phyloP scores from a whole-genome alignment of 2,329 filamentous ascomycete genomes.

The Zalaria sp. region DNA sequence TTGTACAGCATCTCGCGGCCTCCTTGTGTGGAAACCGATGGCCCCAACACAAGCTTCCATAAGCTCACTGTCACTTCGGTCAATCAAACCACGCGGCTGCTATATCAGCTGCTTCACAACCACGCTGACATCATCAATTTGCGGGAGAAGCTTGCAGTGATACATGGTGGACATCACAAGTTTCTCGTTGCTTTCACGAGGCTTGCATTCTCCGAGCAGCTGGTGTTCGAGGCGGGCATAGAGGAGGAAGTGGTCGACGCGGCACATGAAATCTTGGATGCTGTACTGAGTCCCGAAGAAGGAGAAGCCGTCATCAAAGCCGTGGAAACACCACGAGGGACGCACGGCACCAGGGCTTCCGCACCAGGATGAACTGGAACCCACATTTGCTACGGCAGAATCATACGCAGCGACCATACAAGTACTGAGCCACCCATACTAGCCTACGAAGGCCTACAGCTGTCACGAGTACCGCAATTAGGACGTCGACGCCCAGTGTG shows the following conservation, averaged over 20 bases:
- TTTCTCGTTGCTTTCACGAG: slow-evolving; percentile 69
- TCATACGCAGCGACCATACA: no score
- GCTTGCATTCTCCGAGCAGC: slow-evolving; percentile 71
- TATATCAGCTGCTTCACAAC: slow-evolving; percentile 40
- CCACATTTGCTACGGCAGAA: not conserved
- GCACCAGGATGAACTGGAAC: not conserved
- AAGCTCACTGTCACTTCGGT: slow-evolving; percentile 33
- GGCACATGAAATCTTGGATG: slow-evolving; percentile 69
- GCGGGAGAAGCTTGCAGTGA: slow-evolving; percentile 53
- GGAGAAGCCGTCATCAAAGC: slow-evolving; percentile 44
- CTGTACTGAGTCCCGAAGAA: slow-evolving; percentile 67
- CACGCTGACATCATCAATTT: slow-evolving; percentile 51
- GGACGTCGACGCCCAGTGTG: no score
- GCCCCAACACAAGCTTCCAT: slow-evolving; percentile 16
- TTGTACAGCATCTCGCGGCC: slow-evolving; percentile 33
- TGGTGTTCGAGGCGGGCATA: slow-evolving; percentile 63
- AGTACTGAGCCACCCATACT: no score
- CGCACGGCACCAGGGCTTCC: not conserved
- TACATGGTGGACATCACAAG: slow-evolving; percentile 63
- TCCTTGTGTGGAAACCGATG: not conserved
- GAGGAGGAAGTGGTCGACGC: slow-evolving; percentile 65
- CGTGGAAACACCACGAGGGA: slow-evolving; percentile 23
- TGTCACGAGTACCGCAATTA: no score
- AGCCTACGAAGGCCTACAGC: no score
- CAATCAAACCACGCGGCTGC: slow-evolving; percentile 45